Base-by-base conservation (phyloP, 192 early-diverging fungal genomes). In the Physocladia obscura region DNA sequence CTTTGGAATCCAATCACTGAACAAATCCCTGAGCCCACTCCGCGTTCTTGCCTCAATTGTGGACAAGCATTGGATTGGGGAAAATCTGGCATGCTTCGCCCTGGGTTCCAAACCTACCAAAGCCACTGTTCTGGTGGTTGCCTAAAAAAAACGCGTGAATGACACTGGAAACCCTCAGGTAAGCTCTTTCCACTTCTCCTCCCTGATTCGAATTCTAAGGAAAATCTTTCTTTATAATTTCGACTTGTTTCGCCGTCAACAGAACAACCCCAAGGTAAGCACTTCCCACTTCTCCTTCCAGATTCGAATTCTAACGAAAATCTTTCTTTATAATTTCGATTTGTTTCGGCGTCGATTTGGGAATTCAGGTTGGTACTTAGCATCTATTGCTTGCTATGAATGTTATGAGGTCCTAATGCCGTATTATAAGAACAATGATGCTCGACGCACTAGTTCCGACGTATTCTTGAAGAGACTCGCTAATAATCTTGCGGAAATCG, bases 51-150 rank as follows among this genome's bases (percentile, higher is more conserved):
- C 44, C 44, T 47, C 44, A n/a, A n/a, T n/a, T n/a, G n/a, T n/a
- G n/a, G n/a, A n/a, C n/a, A n/a, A n/a, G n/a, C n/a, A n/a, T n/a
- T n/a, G n/a, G n/a, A n/a, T n/a, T n/a, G n/a, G n/a, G n/a, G n/a
- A n/a, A n/a, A n/a, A n/a, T n/a, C n/a, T n/a, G n/a, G n/a, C n/a
- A n/a, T n/a, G n/a, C n/a, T n/a, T n/a, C n/a, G n/a, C n/a, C n/a
- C n/a, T n/a, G n/a, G n/a, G n/a, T n/a, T n/a, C n/a, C 11, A 61
- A 61, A 49, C 8, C 15, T 61, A 49, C 34, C 34, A 61, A 61
- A 15, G 8, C 13, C 59, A 24, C 34, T 49, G 59, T 61, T 61
- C 15, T 49, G 59, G 34, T 47, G 59, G 34, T n/a, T n/a, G n/a
- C n/a, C n/a, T n/a, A n/a, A n/a, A n/a, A n/a, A n/a, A n/a, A n/a